Conservation (phyloP, 2,329 filamentous ascomycete genomes). For the Aureobasidium leucospermi region DNA sequence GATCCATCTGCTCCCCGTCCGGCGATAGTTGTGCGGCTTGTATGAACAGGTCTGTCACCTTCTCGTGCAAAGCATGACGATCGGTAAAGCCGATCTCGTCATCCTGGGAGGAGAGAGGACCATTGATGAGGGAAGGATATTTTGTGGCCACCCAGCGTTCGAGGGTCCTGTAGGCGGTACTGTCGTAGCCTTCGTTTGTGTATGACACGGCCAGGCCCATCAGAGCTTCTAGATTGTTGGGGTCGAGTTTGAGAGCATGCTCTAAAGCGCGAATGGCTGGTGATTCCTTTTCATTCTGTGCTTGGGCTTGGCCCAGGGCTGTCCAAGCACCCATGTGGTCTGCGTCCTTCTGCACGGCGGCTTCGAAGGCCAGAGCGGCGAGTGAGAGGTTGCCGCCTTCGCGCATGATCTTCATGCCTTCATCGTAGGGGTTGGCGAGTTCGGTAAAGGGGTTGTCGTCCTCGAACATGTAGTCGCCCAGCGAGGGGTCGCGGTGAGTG, state of each 20-base stretch:
- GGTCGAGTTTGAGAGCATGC: slow-evolving; percentile 80
- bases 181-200: slow-evolving; percentile 98
- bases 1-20: slow-evolving; percentile 91
- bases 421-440: slow-evolving; percentile 77
- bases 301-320: slow-evolving; percentile 82
- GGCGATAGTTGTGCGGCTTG: slow-evolving; percentile 86
- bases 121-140: slow-evolving; percentile 73
- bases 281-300: slow-evolving; percentile 97
- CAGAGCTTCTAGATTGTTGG: slow-evolving; percentile 76
- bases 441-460: slow-evolving; percentile 84
- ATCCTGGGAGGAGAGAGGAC: slow-evolving; percentile 63
- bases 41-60: slow-evolving; percentile 87
- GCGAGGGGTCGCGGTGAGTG: slow-evolving; percentile 62
- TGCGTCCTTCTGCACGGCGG: slow-evolving; percentile 83
- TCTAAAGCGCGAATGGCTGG: slow-evolving; percentile 91
- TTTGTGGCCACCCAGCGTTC: slow-evolving; percentile 96
- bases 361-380: slow-evolving; percentile 90
- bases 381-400: slow-evolving; percentile 91
- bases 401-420: slow-evolving; percentile 87
- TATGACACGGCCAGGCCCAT: slow-evolving; percentile 97
- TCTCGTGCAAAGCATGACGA: slow-evolving; percentile 78
- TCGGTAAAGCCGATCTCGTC: slow-evolving; percentile 91
- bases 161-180: slow-evolving; percentile 88
- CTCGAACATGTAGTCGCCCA: slow-evolving; percentile 92
- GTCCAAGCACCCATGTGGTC: slow-evolving; percentile 91